Evolutionary conservation across 495 filamentous ascomycete genomes (phyloP).

Genomic region (Tuber indicum): DNA sequence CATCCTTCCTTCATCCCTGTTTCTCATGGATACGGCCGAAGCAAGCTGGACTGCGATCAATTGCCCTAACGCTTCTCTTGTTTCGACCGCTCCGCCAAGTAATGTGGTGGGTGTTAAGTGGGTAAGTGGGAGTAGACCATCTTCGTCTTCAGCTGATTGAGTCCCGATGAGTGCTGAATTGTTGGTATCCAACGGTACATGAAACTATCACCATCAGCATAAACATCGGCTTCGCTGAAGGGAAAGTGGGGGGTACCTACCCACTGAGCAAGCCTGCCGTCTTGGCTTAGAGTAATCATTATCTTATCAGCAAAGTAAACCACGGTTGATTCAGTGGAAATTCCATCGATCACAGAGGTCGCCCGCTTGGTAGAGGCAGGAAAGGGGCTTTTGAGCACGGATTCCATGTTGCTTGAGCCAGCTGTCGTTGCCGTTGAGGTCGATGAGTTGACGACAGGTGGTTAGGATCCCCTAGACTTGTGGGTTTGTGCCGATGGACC

Average conservation of each 20-base stretch:
- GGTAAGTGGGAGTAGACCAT: slow-evolving; percentile 63
- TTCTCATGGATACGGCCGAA: slow-evolving; percentile 62
- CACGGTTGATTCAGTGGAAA: slow-evolving; percentile 63
- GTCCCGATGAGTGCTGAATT: slow-evolving; percentile 56
- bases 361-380: slow-evolving; percentile 68
- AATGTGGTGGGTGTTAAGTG: slow-evolving; percentile 82
- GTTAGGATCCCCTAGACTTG: not conserved
- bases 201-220: slow-evolving; percentile 56
- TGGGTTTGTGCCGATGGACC: not conserved
- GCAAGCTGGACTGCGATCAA: slow-evolving; percentile 83
- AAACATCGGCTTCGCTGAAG: not conserved
- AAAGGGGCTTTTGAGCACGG: slow-evolving; percentile 49
- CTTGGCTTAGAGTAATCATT: slow-evolving; percentile 79
- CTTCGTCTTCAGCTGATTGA: slow-evolving; percentile 50
- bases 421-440: not conserved
- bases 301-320: slow-evolving; percentile 86
- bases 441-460: not conserved
- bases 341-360: slow-evolving; percentile 57
- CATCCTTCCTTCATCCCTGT: slow-evolving; percentile 69
- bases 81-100: slow-evolving; percentile 72
- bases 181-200: slow-evolving; percentile 70
- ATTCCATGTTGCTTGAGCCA: slow-evolving; percentile 21
- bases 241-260: slow-evolving; percentile 47
- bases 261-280: slow-evolving; percentile 85
- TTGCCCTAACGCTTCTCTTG: slow-evolving; percentile 77